Evolutionary conservation across 1,284 basidiomycete genomes (phyloP).

Genomic region (Hemileia vastatrix): DNA sequence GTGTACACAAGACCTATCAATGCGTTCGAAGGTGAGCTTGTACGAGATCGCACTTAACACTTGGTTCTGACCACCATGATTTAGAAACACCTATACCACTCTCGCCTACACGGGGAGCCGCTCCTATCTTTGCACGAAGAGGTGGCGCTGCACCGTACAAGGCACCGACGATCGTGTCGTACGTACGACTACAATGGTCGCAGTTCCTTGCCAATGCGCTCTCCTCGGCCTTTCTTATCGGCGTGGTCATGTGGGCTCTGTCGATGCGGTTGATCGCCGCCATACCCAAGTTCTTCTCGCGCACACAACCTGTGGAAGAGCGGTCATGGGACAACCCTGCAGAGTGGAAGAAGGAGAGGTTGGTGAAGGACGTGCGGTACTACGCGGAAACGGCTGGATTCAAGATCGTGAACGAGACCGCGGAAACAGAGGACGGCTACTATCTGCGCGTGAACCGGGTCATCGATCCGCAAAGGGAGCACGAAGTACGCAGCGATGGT

Average conservation of each 20-base stretch:
- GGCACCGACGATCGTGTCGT: slow-evolving; percentile 31
- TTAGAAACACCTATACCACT: too few species aligned
- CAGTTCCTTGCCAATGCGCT: slow-evolving; percentile 34
- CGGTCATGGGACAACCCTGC: slow-evolving; percentile 34
- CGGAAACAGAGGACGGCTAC: slow-evolving; percentile 40
- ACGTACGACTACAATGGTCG: slow-evolving; percentile 27
- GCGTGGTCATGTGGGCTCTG: slow-evolving; percentile 37
- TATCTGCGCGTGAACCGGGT: slow-evolving; percentile 37
- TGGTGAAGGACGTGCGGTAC: slow-evolving; percentile 41
- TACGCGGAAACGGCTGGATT: slow-evolving; percentile 40
- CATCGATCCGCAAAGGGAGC: slow-evolving; percentile 31
- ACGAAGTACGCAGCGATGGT: slow-evolving; percentile 31
- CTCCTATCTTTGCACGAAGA: slow-evolving; percentile 30
- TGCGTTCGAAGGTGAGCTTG: slow-evolving; percentile 30
- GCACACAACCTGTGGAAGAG: slow-evolving; percentile 29
- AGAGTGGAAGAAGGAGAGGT: slow-evolving; percentile 36
- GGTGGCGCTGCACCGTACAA: slow-evolving; percentile 34
- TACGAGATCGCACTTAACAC: too few species aligned
- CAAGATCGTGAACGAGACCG: slow-evolving; percentile 39
- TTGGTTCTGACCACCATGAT: too few species aligned
- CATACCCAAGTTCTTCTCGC: slow-evolving; percentile 27
- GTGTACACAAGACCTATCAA: slow-evolving; percentile 35
- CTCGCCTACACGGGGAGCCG: neutral
- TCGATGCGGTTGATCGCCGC: slow-evolving; percentile 29
- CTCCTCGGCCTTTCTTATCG: slow-evolving; percentile 38